Conservation (phyloP, 768 basidiomycete genomes). For the Mycena galopus region DNA sequence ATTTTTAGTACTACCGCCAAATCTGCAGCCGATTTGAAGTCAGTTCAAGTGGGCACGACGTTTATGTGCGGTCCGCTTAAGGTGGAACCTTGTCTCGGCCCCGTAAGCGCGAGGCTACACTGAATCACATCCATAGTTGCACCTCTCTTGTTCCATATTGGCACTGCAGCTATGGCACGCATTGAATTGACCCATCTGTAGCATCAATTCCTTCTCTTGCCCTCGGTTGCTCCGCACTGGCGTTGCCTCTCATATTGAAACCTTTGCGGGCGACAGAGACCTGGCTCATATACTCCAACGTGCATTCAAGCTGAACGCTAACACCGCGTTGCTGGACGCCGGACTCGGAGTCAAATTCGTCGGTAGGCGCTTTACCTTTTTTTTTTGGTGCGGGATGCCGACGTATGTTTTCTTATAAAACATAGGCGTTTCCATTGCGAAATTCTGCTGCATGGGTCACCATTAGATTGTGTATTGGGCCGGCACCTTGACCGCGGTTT, state of each 20-base stretch:
- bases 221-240: background rate
- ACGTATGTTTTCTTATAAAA: no score
- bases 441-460: no score
- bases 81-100: constrained; percentile 9
- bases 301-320: background rate
- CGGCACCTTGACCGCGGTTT: background rate
- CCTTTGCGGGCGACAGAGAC: background rate
- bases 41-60: constrained; percentile 3
- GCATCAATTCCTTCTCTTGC: constrained; percentile 14
- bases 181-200: background rate
- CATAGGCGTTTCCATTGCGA: no score
- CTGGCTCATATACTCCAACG: background rate
- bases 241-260: background rate
- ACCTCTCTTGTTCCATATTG: background rate
- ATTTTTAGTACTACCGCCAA: background rate
- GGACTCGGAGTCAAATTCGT: background rate
- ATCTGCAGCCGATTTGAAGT: background rate
- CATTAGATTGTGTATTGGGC: background rate
- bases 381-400: background rate
- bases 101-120: constrained; percentile 13
- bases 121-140: background rate
- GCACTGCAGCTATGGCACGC: background rate
- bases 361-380: background rate
- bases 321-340: constrained; percentile 6
- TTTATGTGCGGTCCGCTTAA: constrained; percentile 11